A percentile compares a stretch with the other conserved stretches of the same genome.
Evolutionary conservation across 139 green algal genomes (phyloP).

Genomic region (Coelastrella sp.): DNA sequence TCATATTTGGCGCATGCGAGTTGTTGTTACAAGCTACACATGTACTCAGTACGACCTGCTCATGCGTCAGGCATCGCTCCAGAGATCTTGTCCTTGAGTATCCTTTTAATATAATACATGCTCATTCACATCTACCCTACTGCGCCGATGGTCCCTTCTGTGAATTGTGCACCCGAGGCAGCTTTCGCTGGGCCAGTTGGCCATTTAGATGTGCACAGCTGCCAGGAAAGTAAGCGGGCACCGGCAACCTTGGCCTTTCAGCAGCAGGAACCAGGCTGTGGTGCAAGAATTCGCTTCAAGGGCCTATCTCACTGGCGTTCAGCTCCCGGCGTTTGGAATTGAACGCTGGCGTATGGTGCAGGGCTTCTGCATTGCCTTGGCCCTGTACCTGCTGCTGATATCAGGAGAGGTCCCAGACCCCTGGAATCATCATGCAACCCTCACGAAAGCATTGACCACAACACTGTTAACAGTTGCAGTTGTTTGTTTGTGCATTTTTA

Average conservation of each 20-base stretch:
- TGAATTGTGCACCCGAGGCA: neutral
- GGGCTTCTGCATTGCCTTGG: neutral
- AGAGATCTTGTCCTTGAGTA: neutral
- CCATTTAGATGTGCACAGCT: neutral
- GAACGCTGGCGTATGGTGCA: neutral
- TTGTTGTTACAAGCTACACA: too few relatives aligned
- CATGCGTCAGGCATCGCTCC: neutral
- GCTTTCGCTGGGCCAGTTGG: neutral
- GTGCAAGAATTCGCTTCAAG: neutral
- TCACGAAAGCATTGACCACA: neutral
- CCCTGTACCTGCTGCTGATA: neutral
- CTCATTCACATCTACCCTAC: neutral
- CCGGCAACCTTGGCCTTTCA: neutral
- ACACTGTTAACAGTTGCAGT: too few relatives aligned
- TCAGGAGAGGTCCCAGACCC: neutral
- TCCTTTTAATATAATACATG: neutral
- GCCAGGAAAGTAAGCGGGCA: too few relatives aligned
- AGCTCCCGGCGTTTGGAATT: too few relatives aligned
- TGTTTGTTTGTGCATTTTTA: too few relatives aligned
- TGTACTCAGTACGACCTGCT: too few relatives aligned
- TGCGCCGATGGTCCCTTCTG: too few relatives aligned
- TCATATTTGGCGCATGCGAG: too few relatives aligned
- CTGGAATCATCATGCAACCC: neutral
- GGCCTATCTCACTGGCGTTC: neutral
- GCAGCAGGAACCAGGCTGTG: conserved; percentile 1